Evolutionary conservation across 2,329 filamentous ascomycete genomes (phyloP).

Genomic region (Penicillium sp.): DNA sequence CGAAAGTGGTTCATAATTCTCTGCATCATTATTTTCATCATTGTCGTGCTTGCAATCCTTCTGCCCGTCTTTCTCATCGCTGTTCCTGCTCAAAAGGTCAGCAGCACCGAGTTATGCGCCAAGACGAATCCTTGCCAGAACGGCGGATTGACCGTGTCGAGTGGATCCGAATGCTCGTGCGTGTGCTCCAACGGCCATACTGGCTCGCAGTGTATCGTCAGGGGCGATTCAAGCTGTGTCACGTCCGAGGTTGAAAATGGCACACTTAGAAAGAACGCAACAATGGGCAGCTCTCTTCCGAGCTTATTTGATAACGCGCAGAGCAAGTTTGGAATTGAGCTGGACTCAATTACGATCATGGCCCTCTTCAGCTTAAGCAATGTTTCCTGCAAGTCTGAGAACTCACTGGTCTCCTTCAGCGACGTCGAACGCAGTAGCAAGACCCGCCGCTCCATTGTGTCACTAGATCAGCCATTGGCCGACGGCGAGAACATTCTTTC

Average conservation of each 20-base stretch:
- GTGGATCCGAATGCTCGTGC: slow-evolving; percentile 68
- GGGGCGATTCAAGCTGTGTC: slow-evolving; percentile 52
- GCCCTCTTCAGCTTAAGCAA: slow-evolving; percentile 70
- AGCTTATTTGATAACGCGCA: slow-evolving; percentile 63
- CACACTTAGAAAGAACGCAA: slow-evolving; percentile 57
- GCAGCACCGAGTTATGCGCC: slow-evolving; percentile 50
- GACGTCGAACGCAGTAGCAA: slow-evolving; percentile 39
- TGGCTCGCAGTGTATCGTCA: slow-evolving; percentile 53
- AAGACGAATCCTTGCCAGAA: slow-evolving; percentile 65
- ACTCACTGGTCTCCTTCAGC: slow-evolving; percentile 81
- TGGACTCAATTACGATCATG: slow-evolving; percentile 66
- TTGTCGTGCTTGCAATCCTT: slow-evolving; percentile 76
- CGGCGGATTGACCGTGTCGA: slow-evolving; percentile 70
- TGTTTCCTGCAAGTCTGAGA: slow-evolving; percentile 77
- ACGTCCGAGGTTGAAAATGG: slow-evolving; percentile 46
- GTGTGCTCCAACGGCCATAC: slow-evolving; percentile 87
- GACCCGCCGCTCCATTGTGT: slow-evolving; percentile 23
- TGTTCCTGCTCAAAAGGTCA: slow-evolving; percentile 49
- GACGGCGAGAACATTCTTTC: slow-evolving; percentile 4
- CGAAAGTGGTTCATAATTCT: slow-evolving; percentile 69
- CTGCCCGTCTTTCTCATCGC: slow-evolving; percentile 66
- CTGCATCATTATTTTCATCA: slow-evolving; percentile 61
- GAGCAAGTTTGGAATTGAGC: slow-evolving; percentile 68
- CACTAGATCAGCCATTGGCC: slow-evolving; percentile 1
- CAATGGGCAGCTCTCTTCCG: slow-evolving; percentile 73